Evolutionary conservation across 1,284 basidiomycete species (phyloP).

Genomic region (Ceratobasidium sp.): DNA sequence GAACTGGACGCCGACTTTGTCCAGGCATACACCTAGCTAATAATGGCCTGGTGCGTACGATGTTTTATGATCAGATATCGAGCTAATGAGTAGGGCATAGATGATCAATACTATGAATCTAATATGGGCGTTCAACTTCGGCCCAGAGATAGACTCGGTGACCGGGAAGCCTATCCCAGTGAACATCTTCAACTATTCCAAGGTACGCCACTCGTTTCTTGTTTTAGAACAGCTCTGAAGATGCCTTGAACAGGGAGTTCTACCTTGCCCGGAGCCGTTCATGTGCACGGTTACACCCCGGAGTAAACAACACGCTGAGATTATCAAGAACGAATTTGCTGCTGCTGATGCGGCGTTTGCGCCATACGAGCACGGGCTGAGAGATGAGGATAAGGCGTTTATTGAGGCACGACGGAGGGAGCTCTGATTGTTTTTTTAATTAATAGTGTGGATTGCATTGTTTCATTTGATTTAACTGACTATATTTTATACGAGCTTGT

Average conservation of each 20-base stretch:
- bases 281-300: conserved; percentile 43
- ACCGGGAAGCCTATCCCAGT: conserved; percentile 36
- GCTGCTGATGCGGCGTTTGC: conserved; percentile 34
- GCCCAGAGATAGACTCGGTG: conserved; percentile 20
- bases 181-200: conserved; percentile 40
- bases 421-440: conserved; percentile 39
- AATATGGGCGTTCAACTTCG: conserved; percentile 44
- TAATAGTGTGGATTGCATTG: too few species aligned
- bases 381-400: conserved; percentile 27
- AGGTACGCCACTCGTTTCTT: not conserved
- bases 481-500: too few species aligned
- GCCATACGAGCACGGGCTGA: conserved; percentile 39
- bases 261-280: conserved; percentile 42
- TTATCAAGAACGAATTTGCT: conserved; percentile 41
- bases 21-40: conserved; percentile 44
- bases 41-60: conserved; percentile 39
- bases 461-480: too few species aligned
- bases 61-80: too few species aligned
- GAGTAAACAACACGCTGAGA: conserved; percentile 33
- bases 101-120: conserved; percentile 44
- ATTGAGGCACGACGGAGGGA: too few species aligned
- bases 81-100: too few species aligned
- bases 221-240: not conserved
- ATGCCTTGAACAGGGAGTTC: conserved; percentile 14
- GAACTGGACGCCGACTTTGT: conserved; percentile 41